Percentiles rank a stretch among this genome's conserved stretches.
phyloP scores from a whole-genome alignment of 148 eudicot genomes.

The Rhododendron kiyosumense region DNA sequence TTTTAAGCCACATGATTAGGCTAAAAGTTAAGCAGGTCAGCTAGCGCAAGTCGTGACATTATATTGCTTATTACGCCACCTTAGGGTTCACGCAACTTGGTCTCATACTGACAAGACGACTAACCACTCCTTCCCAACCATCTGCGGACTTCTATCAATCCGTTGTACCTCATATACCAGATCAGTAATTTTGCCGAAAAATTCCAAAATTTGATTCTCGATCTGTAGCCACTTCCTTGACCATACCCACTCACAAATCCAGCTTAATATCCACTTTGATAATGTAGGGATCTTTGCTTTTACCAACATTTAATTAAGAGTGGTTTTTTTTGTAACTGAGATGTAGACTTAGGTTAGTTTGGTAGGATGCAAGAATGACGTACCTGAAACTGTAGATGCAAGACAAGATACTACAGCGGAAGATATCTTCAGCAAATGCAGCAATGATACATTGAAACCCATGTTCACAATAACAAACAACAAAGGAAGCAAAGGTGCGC shows the following conservation, averaged over 20 bases:
- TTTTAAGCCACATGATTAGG: no score
- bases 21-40: no score
- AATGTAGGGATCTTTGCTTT: background rate
- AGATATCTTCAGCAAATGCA: constrained; percentile 86
- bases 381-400: constrained; percentile 92
- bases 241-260: background rate
- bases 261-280: background rate
- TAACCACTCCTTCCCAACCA: background rate
- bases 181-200: background rate
- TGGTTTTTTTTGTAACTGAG: background rate
- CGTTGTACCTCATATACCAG: background rate
- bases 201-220: background rate
- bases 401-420: constrained; percentile 92
- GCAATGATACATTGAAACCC: constrained; percentile 82
- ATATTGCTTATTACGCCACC: background rate
- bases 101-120: background rate
- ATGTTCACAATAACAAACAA: constrained; percentile 86
- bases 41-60: no score
- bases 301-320: background rate
- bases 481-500: constrained; percentile 86
- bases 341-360: background rate
- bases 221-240: background rate
- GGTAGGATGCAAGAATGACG: background rate
- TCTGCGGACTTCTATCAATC: background rate
- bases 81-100: background rate